Conservation (phyloP, 2,329 filamentous ascomycete genomes). For the Aureobasidium sp. region DNA sequence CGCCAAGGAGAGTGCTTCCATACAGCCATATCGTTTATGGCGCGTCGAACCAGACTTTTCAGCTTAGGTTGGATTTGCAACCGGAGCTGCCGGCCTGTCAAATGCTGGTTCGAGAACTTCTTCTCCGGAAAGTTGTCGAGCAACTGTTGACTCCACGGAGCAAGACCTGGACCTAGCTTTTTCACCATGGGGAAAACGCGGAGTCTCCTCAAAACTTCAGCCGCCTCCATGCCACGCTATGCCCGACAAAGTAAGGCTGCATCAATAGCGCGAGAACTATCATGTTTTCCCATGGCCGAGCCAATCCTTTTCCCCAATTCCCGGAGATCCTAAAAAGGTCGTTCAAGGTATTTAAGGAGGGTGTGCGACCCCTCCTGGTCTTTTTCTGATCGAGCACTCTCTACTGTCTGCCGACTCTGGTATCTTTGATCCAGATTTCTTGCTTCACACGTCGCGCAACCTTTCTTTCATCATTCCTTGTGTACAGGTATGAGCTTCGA, state of each 20-base stretch:
- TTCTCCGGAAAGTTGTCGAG: not conserved
- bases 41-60: not conserved
- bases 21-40: not conserved
- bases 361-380: not conserved
- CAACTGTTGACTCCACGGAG: not conserved
- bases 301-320: not conserved
- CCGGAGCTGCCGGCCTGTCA: not conserved
- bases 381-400: not conserved
- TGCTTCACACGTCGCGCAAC: not conserved
- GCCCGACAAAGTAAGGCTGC: not conserved
- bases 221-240: not conserved
- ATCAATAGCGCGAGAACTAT: not conserved
- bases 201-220: not conserved
- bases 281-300: not conserved
- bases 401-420: not conserved
- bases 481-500: not conserved
- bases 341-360: constrained; percentile 2
- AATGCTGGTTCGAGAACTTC: not conserved
- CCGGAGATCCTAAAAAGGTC: not conserved
- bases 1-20: not conserved
- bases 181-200: not conserved
- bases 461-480: not conserved
- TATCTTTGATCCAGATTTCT: not conserved
- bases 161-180: not conserved
- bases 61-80: not conserved